A percentile compares a stretch with the other conserved stretches of the same genome.
These are phyloP conservation scores for Pseudozyma sp. DNA, from an alignment of 1,284 basidiomycete genomes.

Conservation along the genomic window DNA sequence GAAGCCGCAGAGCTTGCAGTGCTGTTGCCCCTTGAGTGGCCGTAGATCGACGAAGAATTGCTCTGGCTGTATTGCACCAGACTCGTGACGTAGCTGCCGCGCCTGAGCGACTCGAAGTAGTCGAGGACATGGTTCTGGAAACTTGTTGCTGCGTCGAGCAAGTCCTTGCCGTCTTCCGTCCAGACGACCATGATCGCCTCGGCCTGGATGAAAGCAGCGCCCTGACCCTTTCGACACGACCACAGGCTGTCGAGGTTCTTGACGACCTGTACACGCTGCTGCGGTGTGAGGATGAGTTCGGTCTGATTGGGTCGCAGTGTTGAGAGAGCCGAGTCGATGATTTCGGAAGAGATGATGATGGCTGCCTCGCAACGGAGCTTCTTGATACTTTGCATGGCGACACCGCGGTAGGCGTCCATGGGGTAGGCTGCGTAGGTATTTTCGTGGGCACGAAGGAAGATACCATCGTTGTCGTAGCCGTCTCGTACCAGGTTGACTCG, in stretches of 20 bases:
- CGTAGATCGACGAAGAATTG: constrained; percentile 16
- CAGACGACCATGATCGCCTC: constrained; percentile 81
- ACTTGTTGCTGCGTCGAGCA: constrained; percentile 25
- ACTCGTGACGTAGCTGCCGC: constrained; percentile 18
- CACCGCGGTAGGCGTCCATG: constrained; percentile 70
- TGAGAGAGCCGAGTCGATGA: constrained; percentile 80
- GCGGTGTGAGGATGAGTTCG: constrained; percentile 46
- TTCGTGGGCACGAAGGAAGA: constrained; percentile 36
- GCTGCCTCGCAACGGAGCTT: constrained; percentile 76
- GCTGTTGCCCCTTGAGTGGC: constrained; percentile 20
- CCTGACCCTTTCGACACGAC: constrained; percentile 82
- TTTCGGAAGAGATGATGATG: constrained; percentile 81
- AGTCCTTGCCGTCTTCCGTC: constrained; percentile 77
- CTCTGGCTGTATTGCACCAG: constrained; percentile 19
- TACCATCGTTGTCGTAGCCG: constrained; percentile 20
- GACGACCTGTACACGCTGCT: constrained; percentile 49
- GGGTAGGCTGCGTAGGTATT: constrained; percentile 28
- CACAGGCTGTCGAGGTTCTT: constrained; percentile 75
- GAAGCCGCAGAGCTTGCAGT: constrained; percentile 24
- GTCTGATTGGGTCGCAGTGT: constrained; percentile 62
- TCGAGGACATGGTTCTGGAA: constrained; percentile 36
- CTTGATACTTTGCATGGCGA: constrained; percentile 75
- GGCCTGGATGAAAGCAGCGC: constrained; percentile 83
- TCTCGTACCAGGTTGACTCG: constrained; percentile 32
- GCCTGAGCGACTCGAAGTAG: constrained; percentile 30